Base-by-base conservation (phyloP, 2,329 filamentous ascomycete genomes). In the Cladosporium austrohemisphaericum region DNA sequence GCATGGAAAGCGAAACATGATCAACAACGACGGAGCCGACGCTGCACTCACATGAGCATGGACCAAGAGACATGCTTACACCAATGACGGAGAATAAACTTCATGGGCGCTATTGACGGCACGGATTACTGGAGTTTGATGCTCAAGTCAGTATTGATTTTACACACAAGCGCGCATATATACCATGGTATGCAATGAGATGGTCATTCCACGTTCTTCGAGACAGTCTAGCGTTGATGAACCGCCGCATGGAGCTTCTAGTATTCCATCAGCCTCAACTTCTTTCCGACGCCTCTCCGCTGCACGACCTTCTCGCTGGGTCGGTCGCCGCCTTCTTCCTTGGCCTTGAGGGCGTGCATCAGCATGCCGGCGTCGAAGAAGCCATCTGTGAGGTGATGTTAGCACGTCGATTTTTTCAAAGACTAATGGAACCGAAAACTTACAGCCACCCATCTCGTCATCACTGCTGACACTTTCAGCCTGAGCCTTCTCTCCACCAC, bases 331-430 rank as follows among this genome's bases (percentile, higher is more conserved):
- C 71, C 74, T 50, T 81, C 76, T 13, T 78, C 77, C 43, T 85
- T 79, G 2, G 84, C 85, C 65, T 91, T 91, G 51, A 95, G 80
- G 1, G 90, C 89, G 66, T 94, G 88, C 19, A 93, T 76, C 4
- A 96, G 79, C 89, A 96, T 95, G 11, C 92, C 92, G 1, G 92
- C 90, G 66, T 97, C 92, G 71, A 97, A 97, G 76, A 97, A 96
- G 25, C 92, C 92, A 75, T 96, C 91, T 95, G 64, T n/a, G 25
- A 48, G 53, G 18, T 20, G 8, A 37, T 36, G 23, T 52, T 26
- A 52, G 31, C 20, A 32, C n/a, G 33, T 36, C 14, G 13, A 10
- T 16, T 13, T 16, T 11, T 9, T 13, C 19, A 36, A 44, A 31
- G 47, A 41, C 32, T 22, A 38, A n/a, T 26, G 51, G 45, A 40